These are phyloP conservation scores for Alloteropsis semialata DNA, from an alignment of 176 grass and related monocot genomes.

Conservation along the genomic window DNA sequence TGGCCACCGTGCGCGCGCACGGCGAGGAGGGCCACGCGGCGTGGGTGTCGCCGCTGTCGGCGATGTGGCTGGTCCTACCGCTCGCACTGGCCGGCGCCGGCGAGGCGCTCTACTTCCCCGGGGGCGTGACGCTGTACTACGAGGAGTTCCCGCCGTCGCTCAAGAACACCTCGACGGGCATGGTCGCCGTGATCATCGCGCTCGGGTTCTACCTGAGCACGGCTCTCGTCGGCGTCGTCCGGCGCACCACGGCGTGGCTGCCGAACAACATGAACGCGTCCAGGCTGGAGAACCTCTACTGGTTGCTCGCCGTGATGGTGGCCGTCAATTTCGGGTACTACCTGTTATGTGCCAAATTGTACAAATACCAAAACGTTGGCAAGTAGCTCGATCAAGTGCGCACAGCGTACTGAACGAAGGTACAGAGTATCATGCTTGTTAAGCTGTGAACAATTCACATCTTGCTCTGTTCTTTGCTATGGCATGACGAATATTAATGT, in stretches of 20 bases:
- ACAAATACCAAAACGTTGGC: slow-evolving; percentile 45
- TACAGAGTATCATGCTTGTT: not conserved
- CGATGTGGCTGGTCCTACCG: slow-evolving; percentile 67
- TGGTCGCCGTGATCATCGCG: slow-evolving; percentile 49
- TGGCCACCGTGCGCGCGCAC: slow-evolving; percentile 35
- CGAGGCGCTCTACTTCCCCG: slow-evolving; percentile 63
- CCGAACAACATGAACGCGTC: slow-evolving; percentile 76
- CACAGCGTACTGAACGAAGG: not conserved
- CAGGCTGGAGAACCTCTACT: slow-evolving; percentile 64
- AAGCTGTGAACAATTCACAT: not conserved
- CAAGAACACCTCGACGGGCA: slow-evolving; percentile 66
- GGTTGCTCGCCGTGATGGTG: slow-evolving; percentile 47
- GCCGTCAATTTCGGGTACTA: slow-evolving; percentile 67
- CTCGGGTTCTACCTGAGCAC: slow-evolving; percentile 83
- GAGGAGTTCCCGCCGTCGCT: slow-evolving; percentile 69
- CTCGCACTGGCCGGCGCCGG: slow-evolving; percentile 47
- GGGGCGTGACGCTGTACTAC: slow-evolving; percentile 66
- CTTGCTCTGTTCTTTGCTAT: not conserved
- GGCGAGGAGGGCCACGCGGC: slow-evolving; percentile 7
- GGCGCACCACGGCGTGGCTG: slow-evolving; percentile 51
- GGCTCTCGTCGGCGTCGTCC: slow-evolving; percentile 42
- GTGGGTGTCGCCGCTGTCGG: slow-evolving; percentile 67
- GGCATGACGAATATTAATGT: not conserved
- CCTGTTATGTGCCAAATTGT: slow-evolving; percentile 58
- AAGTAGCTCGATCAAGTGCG: not conserved